Conservation (phyloP, 495 filamentous ascomycete species). For the Xylaria bambusicola region DNA sequence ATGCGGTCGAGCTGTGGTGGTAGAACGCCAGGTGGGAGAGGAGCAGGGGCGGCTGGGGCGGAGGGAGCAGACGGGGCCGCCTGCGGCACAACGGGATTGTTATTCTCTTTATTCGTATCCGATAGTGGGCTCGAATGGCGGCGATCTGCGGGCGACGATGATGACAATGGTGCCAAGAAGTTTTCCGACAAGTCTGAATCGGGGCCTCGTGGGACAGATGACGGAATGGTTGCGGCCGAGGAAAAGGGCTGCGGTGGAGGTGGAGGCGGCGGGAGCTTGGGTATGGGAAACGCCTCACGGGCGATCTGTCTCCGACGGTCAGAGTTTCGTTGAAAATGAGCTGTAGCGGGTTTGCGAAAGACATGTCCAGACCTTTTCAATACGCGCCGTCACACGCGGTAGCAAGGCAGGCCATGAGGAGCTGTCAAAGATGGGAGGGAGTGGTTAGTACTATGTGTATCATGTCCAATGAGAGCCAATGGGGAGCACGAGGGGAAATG, state of each 20-base stretch:
- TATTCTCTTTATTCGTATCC: constrained; percentile 53
- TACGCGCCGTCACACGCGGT: constrained; percentile 39
- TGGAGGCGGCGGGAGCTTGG: constrained; percentile 33
- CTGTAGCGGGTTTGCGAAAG: neutral
- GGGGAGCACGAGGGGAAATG: neutral
- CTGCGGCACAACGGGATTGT: constrained; percentile 35
- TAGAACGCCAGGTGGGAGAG: constrained; percentile 45
- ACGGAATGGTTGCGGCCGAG: constrained; percentile 35
- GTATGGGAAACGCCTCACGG: constrained; percentile 47
- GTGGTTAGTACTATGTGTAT: neutral
- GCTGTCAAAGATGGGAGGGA: constrained; percentile 28
- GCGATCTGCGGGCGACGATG: constrained; percentile 50
- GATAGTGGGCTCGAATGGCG: constrained; percentile 50
- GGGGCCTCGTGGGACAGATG: constrained; percentile 28
- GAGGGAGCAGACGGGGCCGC: constrained; percentile 23
- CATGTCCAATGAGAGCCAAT: neutral
- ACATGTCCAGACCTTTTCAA: constrained; percentile 37
- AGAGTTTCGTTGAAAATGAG: neutral
- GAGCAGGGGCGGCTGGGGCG: constrained; percentile 18
- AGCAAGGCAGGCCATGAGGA: constrained; percentile 43
- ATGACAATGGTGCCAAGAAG: constrained; percentile 46
- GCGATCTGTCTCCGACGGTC: constrained; percentile 36
- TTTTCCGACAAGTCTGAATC: constrained; percentile 59
- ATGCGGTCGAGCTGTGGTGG: constrained; percentile 65
- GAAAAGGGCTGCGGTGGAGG: constrained; percentile 31